Evolutionary conservation across 257 asterid species (phyloP).

Genomic region (Echites panduratus): DNA sequence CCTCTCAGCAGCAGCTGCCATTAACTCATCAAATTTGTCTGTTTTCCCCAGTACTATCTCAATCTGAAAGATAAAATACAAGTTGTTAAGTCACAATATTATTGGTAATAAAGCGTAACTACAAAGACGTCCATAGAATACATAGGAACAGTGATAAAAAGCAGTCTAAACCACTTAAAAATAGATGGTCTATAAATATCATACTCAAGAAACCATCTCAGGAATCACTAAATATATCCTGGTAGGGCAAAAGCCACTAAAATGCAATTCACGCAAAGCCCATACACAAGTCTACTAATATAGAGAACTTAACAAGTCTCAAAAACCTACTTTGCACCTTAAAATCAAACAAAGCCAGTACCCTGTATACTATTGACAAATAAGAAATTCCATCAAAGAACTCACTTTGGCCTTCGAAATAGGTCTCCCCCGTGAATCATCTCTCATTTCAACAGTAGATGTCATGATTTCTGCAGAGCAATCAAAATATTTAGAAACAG

Average conservation of each 20-base stretch:
- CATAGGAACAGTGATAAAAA: not conserved
- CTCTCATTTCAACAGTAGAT: conserved; percentile 72
- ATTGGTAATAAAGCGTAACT: not conserved
- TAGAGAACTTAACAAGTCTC: not conserved
- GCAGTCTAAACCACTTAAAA: not conserved
- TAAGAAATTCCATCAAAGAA: not conserved
- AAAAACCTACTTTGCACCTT: not conserved
- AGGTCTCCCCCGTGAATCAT: conserved; percentile 68
- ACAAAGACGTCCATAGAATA: no score
- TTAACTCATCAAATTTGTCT: conserved; percentile 33
- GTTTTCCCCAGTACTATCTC: conserved; percentile 35
- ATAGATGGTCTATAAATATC: not conserved
- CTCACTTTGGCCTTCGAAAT: conserved; percentile 74
- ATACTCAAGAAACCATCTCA: not conserved
- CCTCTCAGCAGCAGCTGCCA: conserved; percentile 34
- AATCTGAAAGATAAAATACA: conserved; percentile 19
- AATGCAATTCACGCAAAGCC: not conserved
- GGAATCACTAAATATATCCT: not conserved
- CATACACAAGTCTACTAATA: not conserved
- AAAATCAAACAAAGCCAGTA: not conserved
- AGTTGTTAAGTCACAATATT: not conserved
- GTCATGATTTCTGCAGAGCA: conserved; percentile 58
- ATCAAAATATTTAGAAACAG: conserved; percentile 6
- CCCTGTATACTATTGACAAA: not conserved
- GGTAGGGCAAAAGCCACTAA: not conserved